Evolutionary conservation across 2,329 filamentous ascomycete species (phyloP), one percentile per base, ranked within the genome.

Genomic region (Cercospora sesami): DNA sequence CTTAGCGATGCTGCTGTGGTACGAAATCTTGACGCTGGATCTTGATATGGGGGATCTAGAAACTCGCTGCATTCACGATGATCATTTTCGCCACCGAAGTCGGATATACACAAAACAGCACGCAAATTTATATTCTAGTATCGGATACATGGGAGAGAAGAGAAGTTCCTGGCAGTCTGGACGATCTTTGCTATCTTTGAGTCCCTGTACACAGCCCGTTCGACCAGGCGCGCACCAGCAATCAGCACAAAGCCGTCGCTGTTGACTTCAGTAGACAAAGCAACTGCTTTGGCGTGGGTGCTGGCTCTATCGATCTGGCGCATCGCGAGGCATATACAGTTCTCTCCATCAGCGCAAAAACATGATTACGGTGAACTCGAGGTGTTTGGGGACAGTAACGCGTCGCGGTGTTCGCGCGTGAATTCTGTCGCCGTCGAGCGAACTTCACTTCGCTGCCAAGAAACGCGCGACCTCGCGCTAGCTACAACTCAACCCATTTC

Each of bases 361-460:
- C 45, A 12, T 5, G 45, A 1, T 30, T 30, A 1, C 16, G 48
- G 48, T 14, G 3, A 4, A 4, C 3, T 30, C 5, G 23, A 55
- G 3, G 23, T 55, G 48, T 1, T 28, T 59, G 28, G 9, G 55
- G 55, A 36, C 2, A 59, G 28, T 59, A 2, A 16, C n/a, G 55
- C 55, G 28, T 12, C 4, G 55, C 30, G 18, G 5, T n/a, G 55
- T n/a, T 1, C 55, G 55, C 28, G 55, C 28, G 55, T 31, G 55
- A 59, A 4, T 36, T 0, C 1, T 59, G 55, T 33, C n/a, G 55
- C 31, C 55, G 55, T 59, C 16, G 12, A 12, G 30, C 53, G 23
- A 14, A 31, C 26, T 58, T 58, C 55, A 58, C 55, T 59, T 59
- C 55, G 16, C 55, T 36, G 55, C 55, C 55, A 59, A 59, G 55